Evolutionary conservation across 345 rosid species (phyloP), one percentile per base, ranked within the genome.

Genomic region (Eucalyptus decipiens): DNA sequence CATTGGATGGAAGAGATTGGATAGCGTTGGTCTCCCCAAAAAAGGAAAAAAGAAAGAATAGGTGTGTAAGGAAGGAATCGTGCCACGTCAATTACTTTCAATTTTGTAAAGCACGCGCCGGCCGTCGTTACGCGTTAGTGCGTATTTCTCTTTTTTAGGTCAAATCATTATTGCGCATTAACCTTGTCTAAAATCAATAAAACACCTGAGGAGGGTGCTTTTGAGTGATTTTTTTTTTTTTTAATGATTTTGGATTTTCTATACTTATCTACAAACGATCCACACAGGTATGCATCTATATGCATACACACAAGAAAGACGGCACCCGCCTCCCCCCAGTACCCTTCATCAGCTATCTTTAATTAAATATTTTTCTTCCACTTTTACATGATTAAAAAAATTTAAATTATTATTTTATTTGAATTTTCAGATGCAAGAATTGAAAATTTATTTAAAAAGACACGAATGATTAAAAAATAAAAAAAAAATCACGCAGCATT

Each of bases 251-350:
- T 58, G n/a, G 16, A 26, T 58, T 58, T 11, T 12, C n/a, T n/a
- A 14, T n/a, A 15, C 21, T 9, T 17, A 7, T 24, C 62, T 23
- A 2, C 42, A 67, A 67, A 62, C 32, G 8, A 2, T 52, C 58
- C 26, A 4, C 26, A 52, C 5, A 19, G 26, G 11, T 0, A 19
- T 0, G 58, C 58, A 52, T 0, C 10, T 1, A 52, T 8, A 2
- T 52, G 58, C 58, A 4, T 19, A 52, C 11, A 3, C 58, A 19
- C 10, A 19, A 21, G 26, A 52, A 52, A 52, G 58, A 52, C 9
- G 1, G 58, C 58, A 19, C 26, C 58, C 58, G 13, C 62, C 12
- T 24, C 1, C 1, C n/a, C 62, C 62, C 30, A 24, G 62, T 52
- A 1, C 30, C 62, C 62, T 56, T 56, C 30, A 28, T 62, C 69